Evolutionary conservation across 2,329 filamentous ascomycete species (phyloP).

Genomic region (Didymellaceae sp.): DNA sequence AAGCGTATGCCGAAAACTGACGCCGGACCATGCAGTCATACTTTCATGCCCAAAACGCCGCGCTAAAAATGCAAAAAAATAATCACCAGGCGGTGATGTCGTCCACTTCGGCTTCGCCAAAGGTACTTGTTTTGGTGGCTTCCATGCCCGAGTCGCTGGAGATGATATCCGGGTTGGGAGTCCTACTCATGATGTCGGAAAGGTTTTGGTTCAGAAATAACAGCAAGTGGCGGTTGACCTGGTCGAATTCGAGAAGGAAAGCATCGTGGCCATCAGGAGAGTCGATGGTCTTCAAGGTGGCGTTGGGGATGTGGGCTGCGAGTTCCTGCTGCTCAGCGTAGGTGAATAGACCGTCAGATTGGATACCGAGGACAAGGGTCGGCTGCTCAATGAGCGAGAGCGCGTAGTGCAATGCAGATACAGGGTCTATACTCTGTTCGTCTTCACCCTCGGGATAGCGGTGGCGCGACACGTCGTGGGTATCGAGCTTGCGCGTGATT

Average conservation of each 20-base stretch:
- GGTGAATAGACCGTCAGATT: constrained; percentile 94
- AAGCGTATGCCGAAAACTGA: constrained; percentile 48
- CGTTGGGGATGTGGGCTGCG: constrained; percentile 78
- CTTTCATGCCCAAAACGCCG: constrained; percentile 30
- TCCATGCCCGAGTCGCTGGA: constrained; percentile 55
- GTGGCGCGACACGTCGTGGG: constrained; percentile 88
- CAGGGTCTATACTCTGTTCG: constrained; percentile 56
- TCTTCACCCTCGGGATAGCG: constrained; percentile 56
- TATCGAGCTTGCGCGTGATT: constrained; percentile 96
- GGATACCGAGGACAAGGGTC: constrained; percentile 88
- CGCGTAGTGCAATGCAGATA: constrained; percentile 67
- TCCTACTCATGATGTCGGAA: constrained; percentile 81
- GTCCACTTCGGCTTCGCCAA: constrained; percentile 94
- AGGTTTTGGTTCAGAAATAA: constrained; percentile 82
- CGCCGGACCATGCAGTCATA: constrained; percentile 25
- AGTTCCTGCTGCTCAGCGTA: constrained; percentile 96
- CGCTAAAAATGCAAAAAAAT: constrained; percentile 24
- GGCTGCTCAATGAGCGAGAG: constrained; percentile 86
- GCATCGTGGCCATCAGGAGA: constrained; percentile 96
- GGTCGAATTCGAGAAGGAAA: constrained; percentile 94
- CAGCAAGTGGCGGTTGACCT: constrained; percentile 88
- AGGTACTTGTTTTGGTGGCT: constrained; percentile 85
- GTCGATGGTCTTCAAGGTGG: constrained; percentile 83
- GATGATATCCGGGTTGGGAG: constrained; percentile 50
- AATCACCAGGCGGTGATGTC: constrained; percentile 91